These are phyloP conservation scores for Laguncularia racemosa DNA, from an alignment of 345 rosid genomes.

Conservation along the genomic window DNA sequence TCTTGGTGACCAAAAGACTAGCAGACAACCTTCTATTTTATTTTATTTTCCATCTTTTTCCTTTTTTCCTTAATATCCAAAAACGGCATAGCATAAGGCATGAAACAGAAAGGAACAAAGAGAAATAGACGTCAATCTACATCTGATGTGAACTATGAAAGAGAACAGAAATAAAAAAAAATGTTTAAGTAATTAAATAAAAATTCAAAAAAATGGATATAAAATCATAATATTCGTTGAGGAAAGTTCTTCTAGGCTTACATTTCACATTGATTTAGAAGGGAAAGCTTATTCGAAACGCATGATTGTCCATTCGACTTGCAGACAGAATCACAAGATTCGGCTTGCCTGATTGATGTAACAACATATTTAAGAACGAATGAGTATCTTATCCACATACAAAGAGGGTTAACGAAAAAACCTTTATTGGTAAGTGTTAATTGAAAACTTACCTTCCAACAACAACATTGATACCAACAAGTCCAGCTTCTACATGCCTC, in stretches of 20 bases:
- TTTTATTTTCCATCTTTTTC: no score
- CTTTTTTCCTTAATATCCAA: no score
- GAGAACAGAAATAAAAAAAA: no score
- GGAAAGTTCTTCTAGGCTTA: slow-evolving; percentile 19
- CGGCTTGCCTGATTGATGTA: slow-evolving; percentile 57
- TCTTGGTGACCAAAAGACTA: no score
- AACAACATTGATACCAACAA: slow-evolving; percentile 68
- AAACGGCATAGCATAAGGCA: no score
- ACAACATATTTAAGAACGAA: slow-evolving; percentile 12
- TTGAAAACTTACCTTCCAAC: slow-evolving; percentile 52
- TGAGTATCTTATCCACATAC: neutral
- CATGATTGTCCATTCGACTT: slow-evolving; percentile 75
- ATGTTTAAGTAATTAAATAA: no score
- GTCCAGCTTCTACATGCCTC: slow-evolving; percentile 53
- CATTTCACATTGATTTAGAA: slow-evolving; percentile 85
- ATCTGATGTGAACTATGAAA: no score
- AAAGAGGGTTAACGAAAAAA: no score
- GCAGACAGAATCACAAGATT: slow-evolving; percentile 83
- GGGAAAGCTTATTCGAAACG: slow-evolving; percentile 71
- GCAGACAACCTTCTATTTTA: no score
- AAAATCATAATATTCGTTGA: neutral
- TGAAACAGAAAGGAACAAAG: no score
- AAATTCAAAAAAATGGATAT: neutral
- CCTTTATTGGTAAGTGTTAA: no score
- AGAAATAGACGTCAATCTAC: no score